Percentiles rank a stretch among this genome's conserved stretches.
Conservation (phyloP, 352 stramenopile species). For the Phytophthora constricta region DNA sequence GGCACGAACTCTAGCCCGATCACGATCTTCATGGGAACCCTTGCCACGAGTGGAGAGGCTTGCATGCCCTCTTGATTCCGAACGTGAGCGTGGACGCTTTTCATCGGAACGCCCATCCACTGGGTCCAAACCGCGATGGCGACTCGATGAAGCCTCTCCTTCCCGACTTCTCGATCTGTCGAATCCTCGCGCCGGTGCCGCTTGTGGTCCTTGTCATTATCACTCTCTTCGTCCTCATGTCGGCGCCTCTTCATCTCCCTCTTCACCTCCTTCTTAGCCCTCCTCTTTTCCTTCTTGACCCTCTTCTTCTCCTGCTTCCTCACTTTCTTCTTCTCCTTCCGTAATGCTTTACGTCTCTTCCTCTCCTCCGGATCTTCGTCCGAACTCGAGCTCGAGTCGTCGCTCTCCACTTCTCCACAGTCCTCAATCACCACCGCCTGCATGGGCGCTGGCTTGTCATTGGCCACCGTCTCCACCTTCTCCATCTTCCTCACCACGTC, state of each 20-base stretch:
- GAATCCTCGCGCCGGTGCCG: conserved; percentile 4
- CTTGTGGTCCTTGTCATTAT: conserved; percentile 1
- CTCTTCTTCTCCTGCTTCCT: conserved; percentile 46
- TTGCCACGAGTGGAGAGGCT: neutral
- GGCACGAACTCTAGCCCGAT: neutral
- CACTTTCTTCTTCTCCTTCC: conserved; percentile 36
- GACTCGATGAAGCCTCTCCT: neutral
- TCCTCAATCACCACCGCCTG: conserved; percentile 94
- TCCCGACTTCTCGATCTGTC: conserved; percentile 5
- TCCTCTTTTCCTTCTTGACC: conserved; percentile 44
- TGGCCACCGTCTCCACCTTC: conserved; percentile 74
- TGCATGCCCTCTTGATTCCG: conserved; percentile 15
- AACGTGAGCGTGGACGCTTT: conserved; percentile 7
- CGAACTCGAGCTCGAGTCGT: conserved; percentile 15
- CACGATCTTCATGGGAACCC: neutral
- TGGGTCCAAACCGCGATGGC: neutral
- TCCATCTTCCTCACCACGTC: conserved; percentile 92
- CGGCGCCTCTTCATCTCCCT: conserved; percentile 13
- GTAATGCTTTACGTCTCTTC: conserved; percentile 22
- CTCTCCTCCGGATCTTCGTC: conserved; percentile 19
- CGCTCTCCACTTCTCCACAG: conserved; percentile 85
- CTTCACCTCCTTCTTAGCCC: conserved; percentile 24
- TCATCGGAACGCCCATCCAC: neutral
- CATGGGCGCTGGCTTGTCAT: conserved; percentile 82
- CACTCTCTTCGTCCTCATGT: conserved; percentile 5